Evolutionary conservation across 164 flowering plant species (phyloP), one percentile per base, ranked within the genome.

Genomic region (Piper longum): DNA sequence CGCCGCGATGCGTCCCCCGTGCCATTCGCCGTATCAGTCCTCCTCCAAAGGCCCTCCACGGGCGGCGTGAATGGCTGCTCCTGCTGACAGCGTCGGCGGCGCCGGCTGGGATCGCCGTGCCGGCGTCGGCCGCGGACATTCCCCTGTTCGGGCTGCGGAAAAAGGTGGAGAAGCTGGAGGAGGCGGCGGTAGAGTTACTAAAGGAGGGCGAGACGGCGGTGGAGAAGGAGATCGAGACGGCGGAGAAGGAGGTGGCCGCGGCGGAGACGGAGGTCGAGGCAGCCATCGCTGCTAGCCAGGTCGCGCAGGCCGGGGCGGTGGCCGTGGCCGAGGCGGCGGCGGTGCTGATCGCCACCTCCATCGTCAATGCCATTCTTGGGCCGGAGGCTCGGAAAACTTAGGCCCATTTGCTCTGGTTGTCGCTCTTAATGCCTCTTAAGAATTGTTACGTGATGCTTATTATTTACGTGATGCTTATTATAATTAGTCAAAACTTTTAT

Each of bases 351-450:
- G 98, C 95, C 40, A 72, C 85, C 8, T 74, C 92, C 16, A 66
- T 88, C 40, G 98, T 91, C 26, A 87, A 84, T 74, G 90, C 82
- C 0, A 91, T 91, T 71, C 67, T 91, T 43, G 87, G 88, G 5
- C 84, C 96, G 0, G 89, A 85, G 63, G 76, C 64, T 58, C 66
- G 58, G 67, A 64, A 69, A 52, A 16, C 64, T 41, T 67, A 61
- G 45, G 13, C 4, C 60, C 52, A 48, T 5, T 48, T 48, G 36
- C 2, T 26, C 36, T 26, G 36, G 36, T 26, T 26, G 36, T 26
- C 36, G 36, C 36, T 26, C 36, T 2, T 26, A 26, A 26, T 26
- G 36, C 36, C 2, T 26, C 36, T 26, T 26, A 26, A 26, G 36
- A 26, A 26, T 26, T 26, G 36, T 26, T 26, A 26, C 36, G 36